These are phyloP conservation scores for Claviceps monticola DNA, from an alignment of 2,329 filamentous ascomycete species.

Conservation along the genomic window DNA sequence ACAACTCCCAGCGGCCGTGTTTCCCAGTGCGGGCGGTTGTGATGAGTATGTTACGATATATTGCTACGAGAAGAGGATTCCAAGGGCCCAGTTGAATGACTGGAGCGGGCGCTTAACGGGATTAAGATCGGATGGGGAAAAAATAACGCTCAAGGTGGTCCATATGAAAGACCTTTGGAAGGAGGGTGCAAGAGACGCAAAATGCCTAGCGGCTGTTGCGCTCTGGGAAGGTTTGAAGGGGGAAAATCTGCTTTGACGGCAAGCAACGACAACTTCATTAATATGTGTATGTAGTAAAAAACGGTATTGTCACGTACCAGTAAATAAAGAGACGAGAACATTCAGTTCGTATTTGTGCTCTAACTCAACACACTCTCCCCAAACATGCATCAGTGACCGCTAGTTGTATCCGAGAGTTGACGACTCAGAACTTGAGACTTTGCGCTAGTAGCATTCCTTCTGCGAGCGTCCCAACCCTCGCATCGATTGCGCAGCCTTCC, in stretches of 20 bases:
- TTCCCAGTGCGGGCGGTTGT: conserved; percentile 43
- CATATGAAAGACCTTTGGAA: conserved; percentile 42
- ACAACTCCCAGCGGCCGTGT: conserved; percentile 34
- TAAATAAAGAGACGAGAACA: too few relatives aligned
- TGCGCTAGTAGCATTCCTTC: conserved; percentile 66
- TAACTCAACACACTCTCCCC: too few relatives aligned
- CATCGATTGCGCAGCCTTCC: conserved; percentile 67
- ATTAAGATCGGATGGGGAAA: conserved; percentile 43
- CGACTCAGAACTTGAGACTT: conserved; percentile 28
- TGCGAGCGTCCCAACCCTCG: conserved; percentile 61
- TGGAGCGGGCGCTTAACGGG: conserved; percentile 47
- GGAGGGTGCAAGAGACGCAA: conserved; percentile 43
- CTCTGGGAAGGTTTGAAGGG: conserved; percentile 42
- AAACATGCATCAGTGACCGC: too few relatives aligned
- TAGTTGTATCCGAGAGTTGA: too few relatives aligned
- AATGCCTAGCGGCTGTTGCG: conserved; percentile 44
- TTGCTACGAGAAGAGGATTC: conserved; percentile 38
- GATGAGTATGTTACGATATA: conserved; percentile 48
- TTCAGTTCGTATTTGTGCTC: neutral
- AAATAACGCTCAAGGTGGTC: conserved; percentile 47
- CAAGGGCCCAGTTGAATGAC: conserved; percentile 33
- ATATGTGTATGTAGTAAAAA: neutral
- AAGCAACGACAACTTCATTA: neutral
- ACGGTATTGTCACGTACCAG: too few relatives aligned
- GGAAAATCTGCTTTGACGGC: conserved; percentile 26